phyloP scores from a whole-genome alignment of 352 stramenopile genomes.

The Phytophthora cactorum region DNA sequence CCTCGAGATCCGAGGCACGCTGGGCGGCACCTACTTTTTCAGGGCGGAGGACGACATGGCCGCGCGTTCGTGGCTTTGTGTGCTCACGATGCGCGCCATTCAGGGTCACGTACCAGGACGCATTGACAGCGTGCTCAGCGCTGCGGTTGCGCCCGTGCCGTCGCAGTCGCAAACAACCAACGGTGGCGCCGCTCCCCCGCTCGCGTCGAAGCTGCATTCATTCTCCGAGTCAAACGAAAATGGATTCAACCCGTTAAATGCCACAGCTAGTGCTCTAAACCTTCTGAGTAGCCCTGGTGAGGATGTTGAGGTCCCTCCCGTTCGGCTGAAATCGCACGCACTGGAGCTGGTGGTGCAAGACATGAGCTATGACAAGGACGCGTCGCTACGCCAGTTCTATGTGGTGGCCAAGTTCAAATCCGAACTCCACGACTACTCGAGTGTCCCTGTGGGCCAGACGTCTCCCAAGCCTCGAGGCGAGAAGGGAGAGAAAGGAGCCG shows the following conservation, averaged over 20 bases:
- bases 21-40: slow-evolving; percentile 86
- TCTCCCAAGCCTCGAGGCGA: slow-evolving; percentile 71
- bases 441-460: slow-evolving; percentile 77
- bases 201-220: slow-evolving; percentile 27
- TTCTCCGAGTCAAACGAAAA: slow-evolving; percentile 32
- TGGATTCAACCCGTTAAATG: slow-evolving; percentile 29
- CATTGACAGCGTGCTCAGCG: slow-evolving; percentile 62
- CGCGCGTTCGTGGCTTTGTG: slow-evolving; percentile 79
- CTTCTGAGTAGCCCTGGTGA: slow-evolving; percentile 28
- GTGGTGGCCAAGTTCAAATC: slow-evolving; percentile 88
- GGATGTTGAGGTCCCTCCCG: slow-evolving; percentile 18
- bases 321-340: slow-evolving; percentile 65
- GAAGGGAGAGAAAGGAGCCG: slow-evolving; percentile 53
- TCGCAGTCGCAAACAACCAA: slow-evolving; percentile 8
- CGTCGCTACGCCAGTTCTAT: slow-evolving; percentile 82
- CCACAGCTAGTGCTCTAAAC: slow-evolving; percentile 33
- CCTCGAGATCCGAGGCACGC: slow-evolving; percentile 73
- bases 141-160: slow-evolving; percentile 33
- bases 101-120: slow-evolving; percentile 69
- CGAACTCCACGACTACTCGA: slow-evolving; percentile 78
- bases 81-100: slow-evolving; percentile 85
- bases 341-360: slow-evolving; percentile 73
- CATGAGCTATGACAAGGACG: slow-evolving; percentile 80
- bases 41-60: slow-evolving; percentile 79
- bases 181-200: slow-evolving; percentile 1